phyloP scores from a whole-genome alignment of 495 filamentous ascomycete species.

The Penicillium roqueforti region DNA sequence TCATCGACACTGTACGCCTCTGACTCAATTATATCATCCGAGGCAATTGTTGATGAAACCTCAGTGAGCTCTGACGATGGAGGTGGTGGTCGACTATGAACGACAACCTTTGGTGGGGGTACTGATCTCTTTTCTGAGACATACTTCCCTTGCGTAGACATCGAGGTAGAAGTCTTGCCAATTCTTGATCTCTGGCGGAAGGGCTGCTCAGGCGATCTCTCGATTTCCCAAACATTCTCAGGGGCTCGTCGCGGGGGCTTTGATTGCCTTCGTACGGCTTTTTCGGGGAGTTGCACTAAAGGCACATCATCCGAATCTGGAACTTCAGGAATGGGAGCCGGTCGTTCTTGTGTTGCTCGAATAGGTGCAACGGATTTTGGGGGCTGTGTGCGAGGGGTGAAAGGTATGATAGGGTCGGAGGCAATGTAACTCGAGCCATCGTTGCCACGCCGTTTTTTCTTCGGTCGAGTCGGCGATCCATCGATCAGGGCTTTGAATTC shows the following conservation, averaged over 20 bases:
- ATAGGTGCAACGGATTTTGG: slow-evolving; percentile 18
- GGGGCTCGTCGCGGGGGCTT: slow-evolving; percentile 25
- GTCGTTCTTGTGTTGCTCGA: background rate
- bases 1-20: slow-evolving; percentile 8
- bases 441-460: slow-evolving; percentile 39
- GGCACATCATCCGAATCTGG: slow-evolving; percentile 13
- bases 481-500: slow-evolving; percentile 38
- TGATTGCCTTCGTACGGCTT: slow-evolving; percentile 15
- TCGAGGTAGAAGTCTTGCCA: slow-evolving; percentile 11
- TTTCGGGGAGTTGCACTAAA: slow-evolving; percentile 12
- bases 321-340: slow-evolving; percentile 2
- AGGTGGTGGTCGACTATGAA: slow-evolving; percentile 8
- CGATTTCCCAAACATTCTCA: slow-evolving; percentile 39
- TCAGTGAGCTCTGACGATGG: slow-evolving; percentile 17
- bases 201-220: slow-evolving; percentile 31
- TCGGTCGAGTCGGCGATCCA: slow-evolving; percentile 35
- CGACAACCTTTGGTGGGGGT: slow-evolving; percentile 8
- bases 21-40: slow-evolving; percentile 12
- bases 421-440: slow-evolving; percentile 28
- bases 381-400: slow-evolving; percentile 26
- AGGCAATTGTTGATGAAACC: slow-evolving; percentile 9
- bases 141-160: slow-evolving; percentile 9
- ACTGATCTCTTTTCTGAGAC: slow-evolving; percentile 4
- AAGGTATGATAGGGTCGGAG: slow-evolving; percentile 32
- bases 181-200: slow-evolving; percentile 25